Percentiles rank a stretch among this genome's conserved stretches.
These are phyloP conservation scores for Penicillium daleae DNA, from an alignment of 495 filamentous ascomycete species.

Conservation along the genomic window DNA sequence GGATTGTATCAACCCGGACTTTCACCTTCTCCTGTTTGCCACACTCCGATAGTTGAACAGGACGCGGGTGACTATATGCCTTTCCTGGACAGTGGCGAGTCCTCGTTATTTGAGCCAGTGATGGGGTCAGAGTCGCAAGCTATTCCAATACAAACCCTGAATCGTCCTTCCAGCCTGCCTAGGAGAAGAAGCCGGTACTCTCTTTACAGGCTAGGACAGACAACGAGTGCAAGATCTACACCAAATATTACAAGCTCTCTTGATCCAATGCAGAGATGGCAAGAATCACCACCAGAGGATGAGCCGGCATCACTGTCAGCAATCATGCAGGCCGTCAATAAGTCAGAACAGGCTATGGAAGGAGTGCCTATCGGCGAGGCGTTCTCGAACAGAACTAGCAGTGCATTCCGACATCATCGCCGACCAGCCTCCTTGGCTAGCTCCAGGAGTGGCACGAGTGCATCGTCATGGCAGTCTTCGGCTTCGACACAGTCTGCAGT, in stretches of 20 bases:
- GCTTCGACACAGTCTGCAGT: conserved; percentile 18
- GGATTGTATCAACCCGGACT: neutral
- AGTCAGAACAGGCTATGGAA: conserved; percentile 28
- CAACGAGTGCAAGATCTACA: neutral
- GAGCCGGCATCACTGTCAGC: conserved; percentile 74
- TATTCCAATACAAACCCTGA: neutral
- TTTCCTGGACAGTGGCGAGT: neutral
- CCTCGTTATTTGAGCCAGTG: neutral
- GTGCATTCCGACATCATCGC: conserved; percentile 59
- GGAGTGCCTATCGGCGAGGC: neutral
- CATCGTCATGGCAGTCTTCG: conserved; percentile 22
- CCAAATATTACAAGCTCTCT: neutral
- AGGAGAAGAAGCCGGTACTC: conserved; percentile 9
- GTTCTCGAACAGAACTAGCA: conserved; percentile 35
- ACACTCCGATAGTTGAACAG: neutral
- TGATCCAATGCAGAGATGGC: conserved; percentile 72
- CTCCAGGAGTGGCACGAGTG: conserved; percentile 31
- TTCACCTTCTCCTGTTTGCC: neutral
- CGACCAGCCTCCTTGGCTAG: conserved; percentile 60
- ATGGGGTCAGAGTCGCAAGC: neutral
- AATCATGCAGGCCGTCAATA: conserved; percentile 69
- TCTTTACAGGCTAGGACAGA: neutral
- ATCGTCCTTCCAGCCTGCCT: conserved; percentile 1
- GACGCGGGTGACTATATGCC: neutral
- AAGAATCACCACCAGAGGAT: conserved; percentile 74